Evolutionary conservation across 2,329 filamentous ascomycete species (phyloP), one percentile per base, ranked within the genome.

Genomic region (Aspergillus alliaceus): DNA sequence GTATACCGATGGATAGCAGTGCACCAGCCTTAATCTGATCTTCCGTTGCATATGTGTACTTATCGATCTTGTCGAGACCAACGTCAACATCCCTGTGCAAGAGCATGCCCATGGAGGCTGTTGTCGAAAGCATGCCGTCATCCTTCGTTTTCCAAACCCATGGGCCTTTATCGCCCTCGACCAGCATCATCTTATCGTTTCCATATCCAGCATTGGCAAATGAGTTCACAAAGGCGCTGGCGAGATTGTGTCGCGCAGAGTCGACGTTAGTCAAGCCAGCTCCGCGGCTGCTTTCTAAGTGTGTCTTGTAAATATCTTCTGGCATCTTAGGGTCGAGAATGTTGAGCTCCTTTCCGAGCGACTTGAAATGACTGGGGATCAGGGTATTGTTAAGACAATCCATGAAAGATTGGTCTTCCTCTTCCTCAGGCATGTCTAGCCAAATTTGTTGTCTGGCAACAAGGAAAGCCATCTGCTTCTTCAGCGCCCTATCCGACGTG

Each of bases 101-200:
- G 18, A 99, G 82, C 68, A 95, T 93, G 70, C 95, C 95, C 65
- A 97, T 79, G 0, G 95, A 98, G 4, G 96, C 96, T 37, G 96
- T 90, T 0, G 93, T 97, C 1, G 95, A 98, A 77, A 96, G 84
- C 92, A 96, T 96, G 62, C 95, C 95, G 69, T 97, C 93, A 40
- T 96, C 92, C 78, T 99, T 99, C 20, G 96, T 98, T 81, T 98
- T 99, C 91, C 92, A 99, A 4, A 99, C 91, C 93, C 95, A 99
- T 62, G 89, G 90, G 67, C 90, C 88, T 79, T 96, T 96, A 62
- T 92, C 88, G 58, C 90, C 88, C 20, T 95, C 89, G 40, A 91
- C 88, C 57, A 98, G 81, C 93, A 99, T 97, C 86, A 99, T 90
- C 82, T 97, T 98, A 76, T 99, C 95, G 57, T 93, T 90, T 42